A percentile compares a stretch with the other conserved stretches of the same genome.
phyloP scores from a whole-genome alignment of 2,329 filamentous ascomycete species.

The Aureobasidium vineae region DNA sequence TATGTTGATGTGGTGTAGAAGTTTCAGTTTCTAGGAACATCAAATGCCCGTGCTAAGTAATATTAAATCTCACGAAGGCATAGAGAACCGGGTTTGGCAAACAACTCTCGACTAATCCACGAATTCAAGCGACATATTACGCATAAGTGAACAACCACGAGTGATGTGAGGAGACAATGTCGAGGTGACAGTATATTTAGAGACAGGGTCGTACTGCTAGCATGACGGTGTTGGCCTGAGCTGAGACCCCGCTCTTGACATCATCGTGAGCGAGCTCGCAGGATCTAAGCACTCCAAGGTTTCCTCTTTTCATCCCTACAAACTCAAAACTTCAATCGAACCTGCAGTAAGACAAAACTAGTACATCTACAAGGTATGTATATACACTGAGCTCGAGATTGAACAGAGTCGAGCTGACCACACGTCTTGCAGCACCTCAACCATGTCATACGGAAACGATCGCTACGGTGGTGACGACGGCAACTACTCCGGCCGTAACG shows the following conservation, averaged over 20 bases:
- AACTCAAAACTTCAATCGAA: background rate
- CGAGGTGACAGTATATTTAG: background rate
- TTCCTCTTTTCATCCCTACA: background rate
- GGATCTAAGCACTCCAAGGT: background rate
- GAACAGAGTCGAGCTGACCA: background rate
- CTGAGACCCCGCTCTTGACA: conserved; percentile 16
- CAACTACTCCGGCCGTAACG: conserved; percentile 30
- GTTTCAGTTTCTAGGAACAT: background rate
- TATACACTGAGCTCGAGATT: too few relatives aligned
- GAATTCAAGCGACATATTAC: background rate
- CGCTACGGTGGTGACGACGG: conserved; percentile 34
- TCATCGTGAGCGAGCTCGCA: conserved; percentile 1
- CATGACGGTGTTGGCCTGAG: background rate
- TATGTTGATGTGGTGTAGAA: background rate
- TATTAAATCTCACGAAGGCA: too few relatives aligned
- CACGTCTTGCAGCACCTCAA: conserved; percentile 7
- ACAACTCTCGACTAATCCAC: background rate
- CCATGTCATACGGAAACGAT: conserved; percentile 39
- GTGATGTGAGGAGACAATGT: background rate
- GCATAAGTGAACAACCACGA: background rate
- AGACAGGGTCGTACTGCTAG: background rate
- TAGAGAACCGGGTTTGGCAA: background rate
- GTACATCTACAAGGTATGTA: background rate
- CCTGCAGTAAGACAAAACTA: background rate
- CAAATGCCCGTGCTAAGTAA: background rate